Evolutionary conservation across 352 stramenopile genomes (phyloP).

Genomic region (Achlya hypogyna): DNA sequence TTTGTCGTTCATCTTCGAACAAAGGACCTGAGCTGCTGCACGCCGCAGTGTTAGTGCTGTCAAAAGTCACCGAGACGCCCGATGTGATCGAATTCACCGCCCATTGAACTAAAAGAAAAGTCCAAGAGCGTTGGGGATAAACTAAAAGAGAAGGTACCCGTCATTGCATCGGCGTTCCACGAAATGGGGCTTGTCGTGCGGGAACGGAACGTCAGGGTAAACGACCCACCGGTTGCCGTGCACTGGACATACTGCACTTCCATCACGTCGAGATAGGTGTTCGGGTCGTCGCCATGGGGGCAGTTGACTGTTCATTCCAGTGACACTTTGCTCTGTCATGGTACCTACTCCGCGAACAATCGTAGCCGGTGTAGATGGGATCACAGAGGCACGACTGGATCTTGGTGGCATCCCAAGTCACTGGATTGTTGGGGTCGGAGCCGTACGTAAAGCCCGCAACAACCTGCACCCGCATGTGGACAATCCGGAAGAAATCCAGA

Average conservation of each 20-base stretch:
- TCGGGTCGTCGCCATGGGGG: conserved; percentile 58
- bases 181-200: conserved; percentile 38
- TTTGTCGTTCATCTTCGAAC: background rate
- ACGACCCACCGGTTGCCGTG: conserved; percentile 40
- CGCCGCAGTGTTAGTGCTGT: conserved; percentile 28
- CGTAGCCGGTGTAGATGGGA: conserved; percentile 42
- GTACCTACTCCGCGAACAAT: conserved; percentile 55
- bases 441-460: conserved; percentile 47
- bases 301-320: conserved; percentile 37
- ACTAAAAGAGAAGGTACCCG: background rate
- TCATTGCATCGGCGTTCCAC: conserved; percentile 26
- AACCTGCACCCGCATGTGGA: background rate
- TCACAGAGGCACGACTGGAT: conserved; percentile 66
- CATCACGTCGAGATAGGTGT: conserved; percentile 42
- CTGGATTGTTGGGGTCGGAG: conserved; percentile 48
- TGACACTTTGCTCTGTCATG: background rate
- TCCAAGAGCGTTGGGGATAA: background rate
- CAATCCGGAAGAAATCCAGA: background rate
- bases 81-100: conserved; percentile 42
- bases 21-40: conserved; percentile 26
- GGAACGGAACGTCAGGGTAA: conserved; percentile 60
- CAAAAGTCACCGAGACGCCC: conserved; percentile 37
- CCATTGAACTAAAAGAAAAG: conserved; percentile 27
- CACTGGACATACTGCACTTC: conserved; percentile 61
- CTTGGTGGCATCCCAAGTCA: conserved; percentile 62